Percentiles rank a stretch among this genome's conserved stretches.
Evolutionary conservation across 441 rosid species (phyloP).

Genomic region (Erysimum pusillum): DNA sequence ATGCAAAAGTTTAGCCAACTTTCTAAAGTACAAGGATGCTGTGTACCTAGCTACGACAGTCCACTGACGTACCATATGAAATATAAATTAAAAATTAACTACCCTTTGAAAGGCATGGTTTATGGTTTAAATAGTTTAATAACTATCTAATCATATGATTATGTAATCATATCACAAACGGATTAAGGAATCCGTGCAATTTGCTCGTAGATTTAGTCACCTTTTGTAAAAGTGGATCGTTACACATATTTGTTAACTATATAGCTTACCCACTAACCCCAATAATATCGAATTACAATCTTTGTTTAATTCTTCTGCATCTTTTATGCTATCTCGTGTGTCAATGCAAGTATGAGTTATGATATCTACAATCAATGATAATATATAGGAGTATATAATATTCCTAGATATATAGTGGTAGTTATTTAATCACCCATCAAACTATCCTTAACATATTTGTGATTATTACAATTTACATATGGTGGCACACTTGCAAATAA

Average conservation of each 20-base stretch:
- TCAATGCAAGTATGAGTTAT: conserved; percentile 5
- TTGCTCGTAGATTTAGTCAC: conserved; percentile 28
- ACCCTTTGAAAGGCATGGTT: conserved; percentile 37
- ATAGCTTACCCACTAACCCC: conserved; percentile 18
- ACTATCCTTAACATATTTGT: not conserved
- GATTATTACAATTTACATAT: not conserved
- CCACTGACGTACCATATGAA: conserved; percentile 35
- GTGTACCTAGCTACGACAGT: conserved; percentile 46
- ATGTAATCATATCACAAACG: conserved; percentile 38
- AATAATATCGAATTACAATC: conserved; percentile 1
- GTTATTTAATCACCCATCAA: conserved; percentile 1
- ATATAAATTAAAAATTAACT: conserved; percentile 18
- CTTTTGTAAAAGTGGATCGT: conserved; percentile 31
- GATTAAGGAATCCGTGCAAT: conserved; percentile 40
- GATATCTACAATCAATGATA: not conserved
- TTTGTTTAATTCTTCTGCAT: not conserved
- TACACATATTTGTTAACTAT: conserved; percentile 18
- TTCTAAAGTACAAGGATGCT: conserved; percentile 42
- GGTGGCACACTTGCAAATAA: conserved; percentile 33
- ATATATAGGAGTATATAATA: not conserved
- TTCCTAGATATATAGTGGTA: not conserved
- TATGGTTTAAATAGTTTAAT: conserved; percentile 26
- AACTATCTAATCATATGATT: conserved; percentile 39
- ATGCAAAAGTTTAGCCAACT: conserved; percentile 34
- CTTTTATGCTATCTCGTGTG: conserved; percentile 12